phyloP scores from a whole-genome alignment of 176 grass and related monocot species.

The Tillandsia fasciculata region DNA sequence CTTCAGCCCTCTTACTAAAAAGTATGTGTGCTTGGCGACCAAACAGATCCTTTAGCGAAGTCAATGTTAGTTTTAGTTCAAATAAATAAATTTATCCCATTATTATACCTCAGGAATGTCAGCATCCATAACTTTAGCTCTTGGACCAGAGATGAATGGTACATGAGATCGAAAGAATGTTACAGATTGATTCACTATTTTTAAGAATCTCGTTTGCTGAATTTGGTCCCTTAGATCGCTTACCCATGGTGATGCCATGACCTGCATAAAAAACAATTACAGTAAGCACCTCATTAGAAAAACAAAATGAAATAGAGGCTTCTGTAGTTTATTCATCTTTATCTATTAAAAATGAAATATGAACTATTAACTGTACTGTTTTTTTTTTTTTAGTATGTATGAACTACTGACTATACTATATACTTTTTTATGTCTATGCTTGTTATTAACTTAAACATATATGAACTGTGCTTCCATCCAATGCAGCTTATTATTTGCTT shows the following conservation, averaged over 20 bases:
- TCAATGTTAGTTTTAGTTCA: not conserved
- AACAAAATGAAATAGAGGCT: not conserved
- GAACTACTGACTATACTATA: no score
- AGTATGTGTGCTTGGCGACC: not conserved
- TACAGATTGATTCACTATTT: constrained; percentile 38
- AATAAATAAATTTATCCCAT: not conserved
- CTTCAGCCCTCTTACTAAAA: no score
- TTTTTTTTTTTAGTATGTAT: no score
- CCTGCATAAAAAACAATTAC: constrained; percentile 23
- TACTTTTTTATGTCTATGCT: no score
- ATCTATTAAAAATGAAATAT: not conserved
- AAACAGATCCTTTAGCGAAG: not conserved
- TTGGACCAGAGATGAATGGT: constrained; percentile 31
- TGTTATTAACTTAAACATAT: no score
- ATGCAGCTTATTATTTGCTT: no score
- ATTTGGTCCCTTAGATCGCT: constrained; percentile 45
- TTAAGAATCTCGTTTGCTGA: constrained; percentile 36
- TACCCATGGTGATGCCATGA: constrained; percentile 63
- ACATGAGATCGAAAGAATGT: constrained; percentile 49
- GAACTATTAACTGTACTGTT: no score
- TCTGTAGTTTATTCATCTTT: not conserved
- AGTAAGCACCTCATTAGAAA: constrained; percentile 9
- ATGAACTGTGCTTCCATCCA: no score
- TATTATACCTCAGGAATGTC: constrained; percentile 41
- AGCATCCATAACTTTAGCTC: constrained; percentile 20